Conservation (phyloP, 495 filamentous ascomycete genomes). For the Terfezia boudieri region DNA sequence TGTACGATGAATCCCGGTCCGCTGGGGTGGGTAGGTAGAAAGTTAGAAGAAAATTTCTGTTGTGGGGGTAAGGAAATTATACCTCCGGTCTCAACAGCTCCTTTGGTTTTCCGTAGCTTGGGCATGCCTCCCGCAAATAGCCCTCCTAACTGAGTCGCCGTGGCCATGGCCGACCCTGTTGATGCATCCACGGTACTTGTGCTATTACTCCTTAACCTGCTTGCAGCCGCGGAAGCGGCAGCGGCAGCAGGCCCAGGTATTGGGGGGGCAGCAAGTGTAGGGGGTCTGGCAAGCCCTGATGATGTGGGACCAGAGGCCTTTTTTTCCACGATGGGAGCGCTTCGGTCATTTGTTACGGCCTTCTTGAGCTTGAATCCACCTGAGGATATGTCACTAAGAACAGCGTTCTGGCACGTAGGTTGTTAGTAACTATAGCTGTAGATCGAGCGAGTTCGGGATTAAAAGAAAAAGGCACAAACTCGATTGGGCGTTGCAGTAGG, state of each 20-base stretch:
- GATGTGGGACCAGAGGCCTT: conserved; percentile 21
- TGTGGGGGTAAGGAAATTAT: conserved; percentile 6
- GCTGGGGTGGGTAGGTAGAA: conserved; percentile 27
- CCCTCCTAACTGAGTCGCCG: conserved; percentile 65
- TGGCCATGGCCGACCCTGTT: conserved; percentile 23
- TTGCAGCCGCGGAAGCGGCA: conserved; percentile 31
- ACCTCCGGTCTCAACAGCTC: conserved; percentile 74
- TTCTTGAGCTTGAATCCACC: conserved; percentile 72
- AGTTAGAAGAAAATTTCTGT: background rate
- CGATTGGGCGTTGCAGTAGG: conserved; percentile 2
- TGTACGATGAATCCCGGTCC: conserved; percentile 48
- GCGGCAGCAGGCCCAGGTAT: conserved; percentile 40
- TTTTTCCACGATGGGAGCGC: conserved; percentile 41
- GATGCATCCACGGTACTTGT: conserved; percentile 32
- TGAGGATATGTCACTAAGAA: conserved; percentile 59
- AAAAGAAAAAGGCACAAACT: conserved; percentile 1
- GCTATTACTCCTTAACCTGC: conserved; percentile 60
- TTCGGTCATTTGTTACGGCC: conserved; percentile 82
- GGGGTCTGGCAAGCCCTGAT: conserved; percentile 24
- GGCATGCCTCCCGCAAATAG: conserved; percentile 90
- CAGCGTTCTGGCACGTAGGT: conserved; percentile 41
- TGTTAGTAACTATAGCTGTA: conserved; percentile 16
- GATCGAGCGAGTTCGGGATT: conserved; percentile 1
- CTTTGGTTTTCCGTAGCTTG: conserved; percentile 66
- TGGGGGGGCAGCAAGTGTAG: conserved; percentile 51